phyloP scores from a whole-genome alignment of 805 yeast species.

The Starmerella gropengiesseri region DNA sequence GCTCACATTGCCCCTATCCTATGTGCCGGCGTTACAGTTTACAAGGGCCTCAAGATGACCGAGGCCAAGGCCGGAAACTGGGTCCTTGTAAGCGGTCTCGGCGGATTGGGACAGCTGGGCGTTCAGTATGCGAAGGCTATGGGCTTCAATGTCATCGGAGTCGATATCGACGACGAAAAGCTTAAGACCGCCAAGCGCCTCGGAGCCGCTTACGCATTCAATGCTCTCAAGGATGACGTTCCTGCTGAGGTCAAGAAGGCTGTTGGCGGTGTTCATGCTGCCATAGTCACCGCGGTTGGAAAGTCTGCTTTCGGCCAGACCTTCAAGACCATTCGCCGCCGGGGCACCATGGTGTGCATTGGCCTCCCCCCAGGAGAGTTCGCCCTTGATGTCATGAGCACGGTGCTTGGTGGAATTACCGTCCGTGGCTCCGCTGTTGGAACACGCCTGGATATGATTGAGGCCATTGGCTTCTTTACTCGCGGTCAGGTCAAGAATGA shows the following conservation, averaged over 20 bases:
- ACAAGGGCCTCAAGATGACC: conserved; percentile 80
- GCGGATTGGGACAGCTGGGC: conserved; percentile 66
- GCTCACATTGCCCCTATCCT: conserved; percentile 71
- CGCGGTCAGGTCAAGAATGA: conserved; percentile 65
- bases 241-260: conserved; percentile 45
- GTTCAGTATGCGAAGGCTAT: conserved; percentile 66
- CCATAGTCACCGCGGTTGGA: conserved; percentile 63
- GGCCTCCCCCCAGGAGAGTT: conserved; percentile 76
- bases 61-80: conserved; percentile 58
- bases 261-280: conserved; percentile 68
- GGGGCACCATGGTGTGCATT: conserved; percentile 61
- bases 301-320: conserved; percentile 56
- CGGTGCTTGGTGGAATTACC: conserved; percentile 60
- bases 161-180: conserved; percentile 62
- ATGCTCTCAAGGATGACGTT: conserved; percentile 44
- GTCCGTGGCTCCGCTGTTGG: conserved; percentile 82
- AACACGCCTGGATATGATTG: conserved; percentile 76
- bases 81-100: conserved; percentile 71
- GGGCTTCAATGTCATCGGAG: conserved; percentile 62
- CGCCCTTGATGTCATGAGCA: conserved; percentile 56
- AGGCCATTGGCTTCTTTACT: conserved; percentile 63
- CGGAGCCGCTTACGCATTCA: conserved; percentile 56
- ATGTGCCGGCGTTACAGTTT: conserved; percentile 87
- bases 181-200: conserved; percentile 38
- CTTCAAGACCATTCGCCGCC: conserved; percentile 47